A percentile compares a stretch with the other conserved stretches of the same genome.
Evolutionary conservation across 1,284 basidiomycete genomes (phyloP).

Genomic region (Cutaneotrichosporon spelunceum): DNA sequence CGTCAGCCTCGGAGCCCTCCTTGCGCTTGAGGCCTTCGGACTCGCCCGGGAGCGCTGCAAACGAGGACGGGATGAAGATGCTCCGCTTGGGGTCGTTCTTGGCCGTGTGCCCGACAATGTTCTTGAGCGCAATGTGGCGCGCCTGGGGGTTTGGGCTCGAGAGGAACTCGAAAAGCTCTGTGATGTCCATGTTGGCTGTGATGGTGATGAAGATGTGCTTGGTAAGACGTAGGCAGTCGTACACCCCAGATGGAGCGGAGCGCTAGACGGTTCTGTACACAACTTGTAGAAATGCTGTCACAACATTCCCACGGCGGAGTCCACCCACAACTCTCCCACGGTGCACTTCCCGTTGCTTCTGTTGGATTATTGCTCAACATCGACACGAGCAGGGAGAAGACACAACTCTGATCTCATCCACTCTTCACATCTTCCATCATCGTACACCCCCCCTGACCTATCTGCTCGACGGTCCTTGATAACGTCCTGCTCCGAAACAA

Average conservation of each 20-base stretch:
- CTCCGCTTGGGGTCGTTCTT: slow-evolving; percentile 66
- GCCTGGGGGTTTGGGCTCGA: slow-evolving; percentile 83
- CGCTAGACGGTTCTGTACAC: background rate
- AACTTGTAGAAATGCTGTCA: background rate
- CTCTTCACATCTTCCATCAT: background rate
- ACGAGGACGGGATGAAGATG: slow-evolving; percentile 63
- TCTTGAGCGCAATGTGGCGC: slow-evolving; percentile 77
- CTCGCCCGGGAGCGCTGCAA: slow-evolving; percentile 45
- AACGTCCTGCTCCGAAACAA: background rate
- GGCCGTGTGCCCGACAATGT: slow-evolving; percentile 75
- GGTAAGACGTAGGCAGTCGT: background rate
- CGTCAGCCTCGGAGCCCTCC: slow-evolving; percentile 56
- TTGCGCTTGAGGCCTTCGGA: slow-evolving; percentile 51
- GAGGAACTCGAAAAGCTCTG: slow-evolving; percentile 77
- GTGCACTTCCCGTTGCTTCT: background rate
- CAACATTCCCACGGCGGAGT: slow-evolving; percentile 29
- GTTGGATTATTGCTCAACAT: background rate
- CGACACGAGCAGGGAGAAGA: background rate
- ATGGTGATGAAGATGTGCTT: background rate
- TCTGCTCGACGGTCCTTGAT: background rate
- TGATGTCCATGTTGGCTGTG: slow-evolving; percentile 40
- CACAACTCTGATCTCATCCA: background rate
- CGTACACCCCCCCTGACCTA: background rate
- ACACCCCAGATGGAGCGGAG: background rate
- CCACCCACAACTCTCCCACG: slow-evolving; percentile 1